Percentiles rank a stretch among this genome's conserved stretches.
These are phyloP conservation scores for Teunomyces stri DNA, from an alignment of 805 yeast species.

Conservation along the genomic window DNA sequence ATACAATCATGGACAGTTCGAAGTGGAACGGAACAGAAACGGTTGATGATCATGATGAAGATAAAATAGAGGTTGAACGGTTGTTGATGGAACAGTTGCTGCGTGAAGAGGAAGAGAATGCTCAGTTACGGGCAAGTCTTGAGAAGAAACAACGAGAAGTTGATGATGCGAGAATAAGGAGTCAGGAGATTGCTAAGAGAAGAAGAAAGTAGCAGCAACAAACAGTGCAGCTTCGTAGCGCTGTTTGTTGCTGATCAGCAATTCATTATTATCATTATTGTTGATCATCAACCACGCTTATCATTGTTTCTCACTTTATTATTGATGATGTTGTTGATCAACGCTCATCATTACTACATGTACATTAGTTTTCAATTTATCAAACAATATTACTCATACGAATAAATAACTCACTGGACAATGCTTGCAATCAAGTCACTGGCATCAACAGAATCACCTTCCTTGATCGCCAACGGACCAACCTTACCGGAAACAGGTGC, in stretches of 20 bases:
- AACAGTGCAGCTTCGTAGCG: no score
- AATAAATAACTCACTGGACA: conserved; percentile 5
- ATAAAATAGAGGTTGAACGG: conserved; percentile 18
- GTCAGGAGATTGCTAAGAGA: conserved; percentile 14
- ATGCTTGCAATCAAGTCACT: conserved; percentile 68
- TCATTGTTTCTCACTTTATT: no score
- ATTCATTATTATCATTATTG: no score
- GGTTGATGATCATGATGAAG: conserved; percentile 20
- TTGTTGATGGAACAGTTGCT: conserved; percentile 22
- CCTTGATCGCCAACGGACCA: conserved; percentile 71
- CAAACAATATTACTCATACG: not conserved
- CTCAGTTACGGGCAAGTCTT: conserved; percentile 17
- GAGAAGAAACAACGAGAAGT: conserved; percentile 16
- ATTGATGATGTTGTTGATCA: no score
- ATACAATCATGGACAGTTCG: conserved; percentile 43
- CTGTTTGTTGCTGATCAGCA: no score
- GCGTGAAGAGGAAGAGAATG: conserved; percentile 27
- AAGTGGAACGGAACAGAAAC: conserved; percentile 36
- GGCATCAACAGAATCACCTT: conserved; percentile 95
- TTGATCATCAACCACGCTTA: no score
- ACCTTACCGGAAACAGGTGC: conserved; percentile 88
- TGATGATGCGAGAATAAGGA: conserved; percentile 8
- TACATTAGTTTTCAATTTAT: no score
- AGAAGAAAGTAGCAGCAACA: conserved; percentile 14
- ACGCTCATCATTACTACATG: no score